phyloP scores from a whole-genome alignment of 331 rosid genomes.

The Quercus lobata region DNA sequence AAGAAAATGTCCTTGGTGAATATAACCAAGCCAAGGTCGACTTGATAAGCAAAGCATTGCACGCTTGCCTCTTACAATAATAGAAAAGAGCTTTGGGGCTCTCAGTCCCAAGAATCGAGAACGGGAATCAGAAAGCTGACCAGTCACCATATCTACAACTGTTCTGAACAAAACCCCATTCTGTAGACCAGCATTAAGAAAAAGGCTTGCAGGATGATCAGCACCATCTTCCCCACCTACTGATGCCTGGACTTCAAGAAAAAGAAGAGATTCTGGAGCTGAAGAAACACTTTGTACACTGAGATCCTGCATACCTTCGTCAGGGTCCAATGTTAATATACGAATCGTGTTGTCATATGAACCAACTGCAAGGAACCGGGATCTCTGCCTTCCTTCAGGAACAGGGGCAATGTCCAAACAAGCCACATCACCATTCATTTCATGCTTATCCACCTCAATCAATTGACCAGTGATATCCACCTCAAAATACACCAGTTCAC shows the following conservation, averaged over 20 bases:
- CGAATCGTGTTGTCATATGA: constrained; percentile 87
- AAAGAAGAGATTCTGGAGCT: constrained; percentile 92
- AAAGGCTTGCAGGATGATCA: constrained; percentile 96
- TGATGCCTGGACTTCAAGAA: constrained; percentile 91
- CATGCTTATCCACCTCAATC: constrained; percentile 96
- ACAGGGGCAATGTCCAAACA: constrained; percentile 93
- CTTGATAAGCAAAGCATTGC: constrained; percentile 96
- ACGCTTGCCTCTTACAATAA: constrained; percentile 77
- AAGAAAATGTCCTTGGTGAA: constrained; percentile 94
- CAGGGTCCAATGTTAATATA: constrained; percentile 89
- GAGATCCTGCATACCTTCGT: constrained; percentile 89
- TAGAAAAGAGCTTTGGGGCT: constrained; percentile 81
- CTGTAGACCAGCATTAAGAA: constrained; percentile 84
- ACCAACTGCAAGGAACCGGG: constrained; percentile 96
- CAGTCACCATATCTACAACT: constrained; percentile 98
- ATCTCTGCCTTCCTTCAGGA: constrained; percentile 91
- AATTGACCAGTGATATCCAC: constrained; percentile 91
- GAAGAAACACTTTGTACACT: constrained; percentile 92
- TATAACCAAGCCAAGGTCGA: constrained; percentile 98
- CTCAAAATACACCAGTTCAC: constrained; percentile 91
- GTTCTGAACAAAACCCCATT: constrained; percentile 94
- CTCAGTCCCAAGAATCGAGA: constrained; percentile 93
- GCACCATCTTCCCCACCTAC: constrained; percentile 97
- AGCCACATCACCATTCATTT: constrained; percentile 96
- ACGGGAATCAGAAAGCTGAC: constrained; percentile 92